Base-by-base conservation (phyloP, 2,329 filamentous ascomycete genomes). In the Aspergillus jensenii region DNA sequence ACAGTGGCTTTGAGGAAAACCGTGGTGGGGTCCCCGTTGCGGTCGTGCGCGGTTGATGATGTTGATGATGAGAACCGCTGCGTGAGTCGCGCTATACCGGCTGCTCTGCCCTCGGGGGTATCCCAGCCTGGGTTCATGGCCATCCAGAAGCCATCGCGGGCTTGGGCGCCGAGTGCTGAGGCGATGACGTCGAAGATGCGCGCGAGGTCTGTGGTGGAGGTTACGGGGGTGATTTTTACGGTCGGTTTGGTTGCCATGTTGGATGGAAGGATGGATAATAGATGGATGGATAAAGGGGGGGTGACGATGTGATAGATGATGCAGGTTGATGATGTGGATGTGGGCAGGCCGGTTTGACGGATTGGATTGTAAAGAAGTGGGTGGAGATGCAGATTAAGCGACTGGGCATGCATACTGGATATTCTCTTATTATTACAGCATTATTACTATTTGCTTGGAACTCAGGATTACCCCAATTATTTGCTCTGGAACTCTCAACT, bases 91-190 rank as follows among this genome's bases (percentile, higher is more conserved):
- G 68, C 67, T 2, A 73, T 74, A 25, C 73, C 76, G 1, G 64
- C 64, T 0, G 65, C 65, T 25, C 67, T 72, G 11, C 83, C 83
- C 14, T 75, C 70, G 5, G 78, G 71, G 0, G 79, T 83, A 37
- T 85, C 78, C 83, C 83, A 86, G 17, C 75, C 79, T 0, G 83
- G 83, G 58, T 83, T 83, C 71, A 81, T 74, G 59, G 73, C 70
- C 1, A 72, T 74, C 80, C 81, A 86, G 52, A 85, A 68, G 6
- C 72, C 75, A 65, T 87, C 84, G 27, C 70, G 69, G 12, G 73
- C 73, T 64, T 86, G 84, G 15, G 66, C 66, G 23, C 82, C 84
- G 59, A 86, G 86, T 21, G 65, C 62, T 8, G 27, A 12, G 15
- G 58, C 58, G 7, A 55, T 48, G 31, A 65, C 46, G 33, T 57